phyloP scores from a whole-genome alignment of 805 yeast species.

The Blastobotrys attinorum region DNA sequence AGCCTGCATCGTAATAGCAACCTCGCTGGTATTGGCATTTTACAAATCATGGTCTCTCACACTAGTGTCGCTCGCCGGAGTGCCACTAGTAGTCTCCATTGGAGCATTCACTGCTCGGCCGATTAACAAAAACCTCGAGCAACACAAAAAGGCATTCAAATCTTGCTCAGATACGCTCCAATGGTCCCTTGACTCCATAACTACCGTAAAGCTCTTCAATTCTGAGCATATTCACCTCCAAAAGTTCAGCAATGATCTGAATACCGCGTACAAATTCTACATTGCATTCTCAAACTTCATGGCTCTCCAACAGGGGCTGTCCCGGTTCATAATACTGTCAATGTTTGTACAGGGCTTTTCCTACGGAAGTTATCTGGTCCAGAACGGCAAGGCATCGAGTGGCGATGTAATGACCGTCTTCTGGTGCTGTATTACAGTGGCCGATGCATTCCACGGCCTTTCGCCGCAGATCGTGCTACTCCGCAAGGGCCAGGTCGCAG shows the following conservation, averaged over 20 bases:
- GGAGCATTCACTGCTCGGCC: conserved; percentile 45
- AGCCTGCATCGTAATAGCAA: conserved; percentile 43
- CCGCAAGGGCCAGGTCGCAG: conserved; percentile 68
- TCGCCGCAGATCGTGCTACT: conserved; percentile 51
- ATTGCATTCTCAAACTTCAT: conserved; percentile 38
- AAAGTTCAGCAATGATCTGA: conserved; percentile 33
- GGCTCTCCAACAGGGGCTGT: conserved; percentile 47
- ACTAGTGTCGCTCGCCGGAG: conserved; percentile 59
- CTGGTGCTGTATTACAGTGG: conserved; percentile 69
- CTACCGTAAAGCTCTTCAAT: conserved; percentile 53
- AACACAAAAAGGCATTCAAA: conserved; percentile 52
- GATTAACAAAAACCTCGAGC: conserved; percentile 40
- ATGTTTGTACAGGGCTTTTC: conserved; percentile 91
- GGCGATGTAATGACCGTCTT: conserved; percentile 76
- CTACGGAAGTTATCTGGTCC: conserved; percentile 72
- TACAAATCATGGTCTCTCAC: conserved; percentile 82
- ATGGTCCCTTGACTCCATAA: conserved; percentile 60
- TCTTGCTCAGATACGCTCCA: conserved; percentile 52
- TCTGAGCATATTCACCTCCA: conserved; percentile 46
- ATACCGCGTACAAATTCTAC: conserved; percentile 34
- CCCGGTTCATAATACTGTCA: conserved; percentile 50
- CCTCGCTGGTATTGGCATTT: conserved; percentile 57
- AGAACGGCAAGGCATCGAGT: conserved; percentile 40
- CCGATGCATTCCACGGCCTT: conserved; percentile 48
- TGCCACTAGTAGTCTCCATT: conserved; percentile 55